Evolutionary conservation across 192 early-diverging fungal genomes (phyloP), one percentile per base, ranked within the genome.

Genomic region (Backusella mclennaniae): DNA sequence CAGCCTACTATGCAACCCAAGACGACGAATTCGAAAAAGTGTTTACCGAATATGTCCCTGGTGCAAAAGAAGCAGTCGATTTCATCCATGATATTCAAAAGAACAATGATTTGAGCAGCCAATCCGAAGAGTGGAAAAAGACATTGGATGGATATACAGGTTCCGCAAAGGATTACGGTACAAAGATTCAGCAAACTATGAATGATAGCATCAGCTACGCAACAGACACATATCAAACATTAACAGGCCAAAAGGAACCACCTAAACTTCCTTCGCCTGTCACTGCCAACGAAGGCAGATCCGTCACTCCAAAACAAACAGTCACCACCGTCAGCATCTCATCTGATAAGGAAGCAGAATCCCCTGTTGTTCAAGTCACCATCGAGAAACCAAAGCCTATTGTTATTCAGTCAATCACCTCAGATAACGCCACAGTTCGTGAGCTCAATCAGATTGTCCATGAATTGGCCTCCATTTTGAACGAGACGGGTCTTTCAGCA

Each of bases 11-110:
- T 66, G 84, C 89, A 39, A 53, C 81, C 39, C 66, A 81, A 2
- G 77, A 90, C 77, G 80, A 84, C 19, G 75, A 83, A 19, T 90
- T 93, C 77, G 88, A 83, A 29, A 82, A 86, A 66, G 56, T 72
- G 56, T 93, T 91, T 75, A 87, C 86, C 52, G 73, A 84, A 39
- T 83, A 85, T 52, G 85, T 91, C 41, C 90, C 89, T 63, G 88
- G 87, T 1, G 90, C 84, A 36, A 74, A 84, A 46, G 76, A 80
- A 72, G 81, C 87, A 68, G 82, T 88, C 75, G 81, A 85, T 49
- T 82, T 84, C 59, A 83, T 85, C 31, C 77, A 81, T 41, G 80
- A 87, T 68, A 80, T 88, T 56, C 76, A 89, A 26, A 83, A 82
- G 56, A 88, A 87, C 77, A 77, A 84, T 35, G 81, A 83, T 33